Base-by-base conservation (phyloP, 495 filamentous ascomycete genomes). In the Daldinia decipiens region DNA sequence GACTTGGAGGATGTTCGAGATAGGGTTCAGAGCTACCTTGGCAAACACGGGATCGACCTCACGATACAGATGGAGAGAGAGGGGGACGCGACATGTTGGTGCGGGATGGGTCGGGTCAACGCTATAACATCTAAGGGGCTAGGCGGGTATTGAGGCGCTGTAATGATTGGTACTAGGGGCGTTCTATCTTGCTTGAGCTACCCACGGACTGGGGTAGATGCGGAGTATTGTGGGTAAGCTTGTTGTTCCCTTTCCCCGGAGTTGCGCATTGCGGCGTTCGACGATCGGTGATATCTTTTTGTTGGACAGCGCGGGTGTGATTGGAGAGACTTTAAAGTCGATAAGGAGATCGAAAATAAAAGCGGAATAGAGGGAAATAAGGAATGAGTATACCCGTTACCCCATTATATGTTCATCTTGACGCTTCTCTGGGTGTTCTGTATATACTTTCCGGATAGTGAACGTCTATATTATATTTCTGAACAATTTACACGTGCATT, bases 61-160 rank as follows among this genome's bases (percentile, higher is more conserved):
- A 87, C 93, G 56, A 85, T 94, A 31, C 92, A 94, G 74, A 81
- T 87, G 13, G 93, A 96, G 77, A 83, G 89, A 40, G 90, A 93
- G 73, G 91, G 91, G 0, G 91, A 93, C 54, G 82, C 83, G 6
- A 87, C 86, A 38, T 96, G 93, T 74, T 97, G 93, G 93, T 97
- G 93, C 79, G 87, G 86, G 2, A 75, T 75, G 67, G 75, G 75
- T 51, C 68, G 75, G 34, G 59, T 75, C n/a, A 63, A 38, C 19
- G 69, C 65, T 13, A 12, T 70, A 6, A 47, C 70, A 19, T 27
- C 67, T 24, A 77, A 67, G 38, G 56, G 55, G 2, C 59, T 67
- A 39, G 39, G 61, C 13, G 63, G 43, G 38, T 75, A 73, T 32
- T 77, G 50, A 72, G n/a, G 59, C 11, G 54, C 4, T 52, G 27